Evolutionary conservation across 2,329 filamentous ascomycete species (phyloP).

Genomic region (Penicillium psychrosexuale): DNA sequence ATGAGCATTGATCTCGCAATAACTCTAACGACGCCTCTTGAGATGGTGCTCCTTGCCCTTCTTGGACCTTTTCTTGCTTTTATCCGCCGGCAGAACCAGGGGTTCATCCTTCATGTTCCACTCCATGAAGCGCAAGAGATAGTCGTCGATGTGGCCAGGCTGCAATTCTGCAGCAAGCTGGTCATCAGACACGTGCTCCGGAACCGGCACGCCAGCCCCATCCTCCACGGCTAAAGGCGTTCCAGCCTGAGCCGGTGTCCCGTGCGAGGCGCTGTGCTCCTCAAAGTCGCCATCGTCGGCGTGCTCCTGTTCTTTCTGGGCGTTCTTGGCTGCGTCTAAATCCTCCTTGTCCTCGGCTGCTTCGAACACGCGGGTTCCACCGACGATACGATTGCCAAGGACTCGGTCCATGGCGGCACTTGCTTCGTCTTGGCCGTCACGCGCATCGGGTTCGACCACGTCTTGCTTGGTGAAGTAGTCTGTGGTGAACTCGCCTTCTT

Average conservation of each 20-base stretch:
- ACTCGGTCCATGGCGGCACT: constrained; percentile 83
- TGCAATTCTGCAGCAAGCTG: constrained; percentile 42
- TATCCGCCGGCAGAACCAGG: constrained; percentile 47
- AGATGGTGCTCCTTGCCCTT: constrained; percentile 48
- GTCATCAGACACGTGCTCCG: constrained; percentile 18
- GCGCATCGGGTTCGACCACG: constrained; percentile 59
- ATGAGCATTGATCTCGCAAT: not conserved
- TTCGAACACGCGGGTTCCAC: constrained; percentile 71
- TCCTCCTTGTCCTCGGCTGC: constrained; percentile 92
- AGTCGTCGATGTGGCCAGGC: constrained; percentile 67
- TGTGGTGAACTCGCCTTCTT: constrained; percentile 96
- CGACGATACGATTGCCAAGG: constrained; percentile 64
- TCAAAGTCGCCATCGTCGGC: constrained; percentile 83
- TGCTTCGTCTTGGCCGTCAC: constrained; percentile 67
- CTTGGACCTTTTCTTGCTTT: constrained; percentile 48
- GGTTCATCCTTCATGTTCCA: constrained; percentile 53
- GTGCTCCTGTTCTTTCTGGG: constrained; percentile 80
- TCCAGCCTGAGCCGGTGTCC: constrained; percentile 35
- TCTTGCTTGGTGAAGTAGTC: constrained; percentile 86
- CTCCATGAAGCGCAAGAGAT: constrained; percentile 68
- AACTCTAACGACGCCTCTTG: constrained; percentile 33
- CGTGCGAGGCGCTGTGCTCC: constrained; percentile 52
- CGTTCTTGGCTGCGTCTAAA: constrained; percentile 78
- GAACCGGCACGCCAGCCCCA: constrained; percentile 7
- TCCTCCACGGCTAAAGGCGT: constrained; percentile 35